Evolutionary conservation across 2,329 filamentous ascomycete species (phyloP), one percentile per base, ranked within the genome.

Genomic region (Fusarium sp.): DNA sequence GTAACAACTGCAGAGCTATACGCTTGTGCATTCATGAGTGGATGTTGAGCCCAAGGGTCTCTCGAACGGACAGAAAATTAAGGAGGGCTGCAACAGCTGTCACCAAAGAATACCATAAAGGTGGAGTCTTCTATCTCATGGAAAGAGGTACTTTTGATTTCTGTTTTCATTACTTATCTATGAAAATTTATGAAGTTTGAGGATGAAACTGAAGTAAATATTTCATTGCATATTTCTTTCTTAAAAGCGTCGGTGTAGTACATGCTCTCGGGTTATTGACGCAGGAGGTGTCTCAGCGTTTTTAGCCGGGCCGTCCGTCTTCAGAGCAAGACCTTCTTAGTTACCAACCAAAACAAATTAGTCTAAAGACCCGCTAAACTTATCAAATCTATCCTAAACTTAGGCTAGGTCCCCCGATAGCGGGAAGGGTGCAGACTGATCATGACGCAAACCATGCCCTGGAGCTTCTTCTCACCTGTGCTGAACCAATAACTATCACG

Each of bases 371-470:
- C 49, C 49, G 36, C 49, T 52, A 22, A 36, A 26, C 17, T 36
- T 24, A 18, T n/a, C 45, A n/a, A 49, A 49, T 33, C 28, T 49
- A 24, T 49, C 31, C 28, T 33, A 49, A 24, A 33, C 22, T 24
- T 51, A 47, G 31, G 17, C 36, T 20, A 52, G 48, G 60, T 55
- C 36, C 42, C 42, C 60, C 49, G 60, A 33, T 71, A 41, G 56
- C 41, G 55, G 62, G 62, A 44, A 52, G 26, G 36, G 20, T 41
- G 24, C 24, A 55, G 26, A 42, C 28, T 18, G n/a, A 9, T 31
- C 63, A 74, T 74, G 72, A 74, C 71, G 72, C 71, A 74, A 66
- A 70, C 63, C 59, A 70, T 42, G 54, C 63, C 52, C 66, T 42
- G 54, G 45, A 60, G 67, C 70, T 56, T 58, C 24, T 51, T 54